Conservation (phyloP, 2,329 filamentous ascomycete species). For the Xylariaceae sp. region DNA sequence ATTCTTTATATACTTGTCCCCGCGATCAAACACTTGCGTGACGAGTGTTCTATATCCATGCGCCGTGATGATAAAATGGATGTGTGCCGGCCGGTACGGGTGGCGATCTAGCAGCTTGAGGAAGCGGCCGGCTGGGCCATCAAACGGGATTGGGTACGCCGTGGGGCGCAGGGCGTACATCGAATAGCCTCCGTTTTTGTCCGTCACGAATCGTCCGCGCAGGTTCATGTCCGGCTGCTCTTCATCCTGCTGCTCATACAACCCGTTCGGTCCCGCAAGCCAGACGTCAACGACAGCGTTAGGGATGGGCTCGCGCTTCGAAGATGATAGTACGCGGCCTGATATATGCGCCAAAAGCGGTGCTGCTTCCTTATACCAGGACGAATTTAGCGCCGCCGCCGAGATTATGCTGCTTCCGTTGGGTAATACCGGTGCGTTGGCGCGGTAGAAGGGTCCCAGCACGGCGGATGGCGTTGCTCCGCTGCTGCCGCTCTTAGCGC, state of each 20-base stretch:
- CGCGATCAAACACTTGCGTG: conserved; percentile 67
- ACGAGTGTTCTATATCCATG: conserved; percentile 50
- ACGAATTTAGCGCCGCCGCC: conserved; percentile 39
- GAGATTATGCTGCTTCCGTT: conserved; percentile 63
- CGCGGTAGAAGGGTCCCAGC: conserved; percentile 78
- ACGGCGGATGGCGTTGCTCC: conserved; percentile 67
- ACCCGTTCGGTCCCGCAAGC: conserved; percentile 69
- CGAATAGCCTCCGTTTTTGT: conserved; percentile 57
- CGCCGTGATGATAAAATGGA: conserved; percentile 50
- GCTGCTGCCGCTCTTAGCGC: conserved; percentile 57
- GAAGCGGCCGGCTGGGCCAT: conserved; percentile 50
- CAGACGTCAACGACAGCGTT: conserved; percentile 69
- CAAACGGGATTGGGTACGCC: conserved; percentile 45
- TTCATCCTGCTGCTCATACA: conserved; percentile 69
- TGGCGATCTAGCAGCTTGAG: conserved; percentile 51
- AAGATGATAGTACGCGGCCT: conserved; percentile 49
- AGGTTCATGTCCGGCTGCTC: conserved; percentile 68
- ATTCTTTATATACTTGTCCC: conserved; percentile 54
- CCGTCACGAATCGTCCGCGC: conserved; percentile 65
- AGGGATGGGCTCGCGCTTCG: conserved; percentile 59
- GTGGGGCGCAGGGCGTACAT: conserved; percentile 58
- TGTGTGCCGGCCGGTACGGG: conserved; percentile 53
- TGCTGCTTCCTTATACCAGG: conserved; percentile 29
- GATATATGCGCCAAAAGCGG: conserved; percentile 49
- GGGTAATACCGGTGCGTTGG: conserved; percentile 62